A percentile compares a stretch with the other conserved stretches of the same genome.
Conservation (phyloP, 2,329 filamentous ascomycete genomes). For the Alternaria rosae region DNA sequence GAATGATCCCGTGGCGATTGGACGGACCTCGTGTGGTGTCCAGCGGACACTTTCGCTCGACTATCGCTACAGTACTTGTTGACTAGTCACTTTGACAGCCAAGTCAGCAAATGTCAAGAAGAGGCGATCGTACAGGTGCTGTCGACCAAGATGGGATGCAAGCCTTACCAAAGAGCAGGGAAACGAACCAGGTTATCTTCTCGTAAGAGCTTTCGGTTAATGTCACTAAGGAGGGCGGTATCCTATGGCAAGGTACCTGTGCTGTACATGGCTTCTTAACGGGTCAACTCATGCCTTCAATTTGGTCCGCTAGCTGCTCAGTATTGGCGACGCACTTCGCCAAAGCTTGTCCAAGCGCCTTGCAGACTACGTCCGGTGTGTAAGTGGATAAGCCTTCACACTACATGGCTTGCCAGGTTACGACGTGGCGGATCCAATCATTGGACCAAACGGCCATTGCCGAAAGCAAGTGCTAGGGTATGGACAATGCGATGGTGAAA, state of each 20-base stretch:
- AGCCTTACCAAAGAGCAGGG: neutral
- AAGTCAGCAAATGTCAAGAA: slow-evolving; percentile 27
- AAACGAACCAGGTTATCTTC: neutral
- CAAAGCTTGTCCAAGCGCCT: slow-evolving; percentile 43
- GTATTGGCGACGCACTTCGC: slow-evolving; percentile 34
- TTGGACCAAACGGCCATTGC: slow-evolving; percentile 32
- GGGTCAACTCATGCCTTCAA: slow-evolving; percentile 23
- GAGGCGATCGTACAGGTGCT: neutral
- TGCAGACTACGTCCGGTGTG: slow-evolving; percentile 43
- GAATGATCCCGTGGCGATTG: slow-evolving; percentile 28
- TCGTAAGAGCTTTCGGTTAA: neutral
- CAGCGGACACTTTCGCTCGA: slow-evolving; percentile 30
- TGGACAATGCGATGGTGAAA: slow-evolving; percentile 33
- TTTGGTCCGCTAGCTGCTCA: slow-evolving; percentile 32
- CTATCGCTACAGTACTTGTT: slow-evolving; percentile 22
- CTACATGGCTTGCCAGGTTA: slow-evolving; percentile 33
- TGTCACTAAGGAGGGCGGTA: slow-evolving; percentile 9
- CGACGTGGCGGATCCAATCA: slow-evolving; percentile 20
- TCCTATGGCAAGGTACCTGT: slow-evolving; percentile 23
- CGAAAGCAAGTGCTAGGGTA: slow-evolving; percentile 26
- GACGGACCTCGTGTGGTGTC: slow-evolving; percentile 28
- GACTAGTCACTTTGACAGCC: slow-evolving; percentile 25
- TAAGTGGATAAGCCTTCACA: slow-evolving; percentile 30
- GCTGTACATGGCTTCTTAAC: slow-evolving; percentile 27
- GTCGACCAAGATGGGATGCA: neutral